Conservation (phyloP, 2,329 filamentous ascomycete species). For the Colletotrichum sp. region DNA sequence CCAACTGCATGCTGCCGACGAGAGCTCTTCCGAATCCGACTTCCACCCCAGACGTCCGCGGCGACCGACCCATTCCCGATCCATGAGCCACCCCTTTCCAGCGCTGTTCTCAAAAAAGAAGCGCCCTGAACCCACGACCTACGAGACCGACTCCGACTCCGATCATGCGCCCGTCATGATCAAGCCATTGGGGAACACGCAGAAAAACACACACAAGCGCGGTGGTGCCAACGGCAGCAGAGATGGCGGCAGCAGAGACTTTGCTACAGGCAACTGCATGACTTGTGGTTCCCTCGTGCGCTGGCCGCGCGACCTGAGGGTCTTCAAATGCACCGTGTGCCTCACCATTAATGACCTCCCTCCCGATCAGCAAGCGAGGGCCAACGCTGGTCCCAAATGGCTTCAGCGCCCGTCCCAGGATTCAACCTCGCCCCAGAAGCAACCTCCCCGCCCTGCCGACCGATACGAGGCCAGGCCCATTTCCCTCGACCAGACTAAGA, state of each 20-base stretch:
- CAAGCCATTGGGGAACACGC: conserved; percentile 28
- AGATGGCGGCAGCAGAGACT: conserved; percentile 59
- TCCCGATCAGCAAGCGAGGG: conserved; percentile 1
- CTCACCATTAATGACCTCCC: conserved; percentile 81
- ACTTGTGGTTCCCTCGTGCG: conserved; percentile 82
- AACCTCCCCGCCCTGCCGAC: neutral
- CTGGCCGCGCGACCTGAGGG: conserved; percentile 75
- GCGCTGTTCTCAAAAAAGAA: conserved; percentile 71
- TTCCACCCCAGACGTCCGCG: conserved; percentile 31
- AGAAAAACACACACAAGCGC: conserved; percentile 32
- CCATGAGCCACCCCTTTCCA: conserved; percentile 82
- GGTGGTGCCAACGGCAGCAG: conserved; percentile 38
- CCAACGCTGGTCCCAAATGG: conserved; percentile 18
- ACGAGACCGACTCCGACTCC: conserved; percentile 31
- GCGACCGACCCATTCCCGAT: conserved; percentile 58
- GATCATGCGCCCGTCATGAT: conserved; percentile 33
- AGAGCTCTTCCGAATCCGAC: conserved; percentile 51
- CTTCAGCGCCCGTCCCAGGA: conserved; percentile 16
- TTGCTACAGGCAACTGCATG: conserved; percentile 78
- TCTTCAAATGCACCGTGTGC: conserved; percentile 85
- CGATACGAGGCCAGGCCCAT: conserved; percentile 37
- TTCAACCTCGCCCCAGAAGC: conserved; percentile 15
- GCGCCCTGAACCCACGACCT: conserved; percentile 45
- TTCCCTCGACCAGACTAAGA: conserved; percentile 64
- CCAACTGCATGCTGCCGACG: conserved; percentile 37